phyloP scores from a whole-genome alignment of 768 basidiomycete species.

The Podaxis sp. region DNA sequence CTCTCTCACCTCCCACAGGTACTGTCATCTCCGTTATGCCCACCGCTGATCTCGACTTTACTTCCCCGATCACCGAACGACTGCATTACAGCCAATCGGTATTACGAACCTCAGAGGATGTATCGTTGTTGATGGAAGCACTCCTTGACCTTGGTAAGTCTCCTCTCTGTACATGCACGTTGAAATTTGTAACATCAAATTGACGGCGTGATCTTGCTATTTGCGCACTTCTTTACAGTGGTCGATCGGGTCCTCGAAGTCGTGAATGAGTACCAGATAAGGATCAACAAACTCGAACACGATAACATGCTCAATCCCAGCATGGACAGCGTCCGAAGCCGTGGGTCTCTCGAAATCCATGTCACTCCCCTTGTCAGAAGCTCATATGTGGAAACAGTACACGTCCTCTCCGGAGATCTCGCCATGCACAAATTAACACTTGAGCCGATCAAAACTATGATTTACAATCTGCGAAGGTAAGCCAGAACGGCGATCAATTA shows the following conservation, averaged over 20 bases:
- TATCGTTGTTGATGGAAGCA: constrained; percentile 59
- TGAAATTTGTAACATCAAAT: background rate
- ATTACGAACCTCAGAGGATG: constrained; percentile 58
- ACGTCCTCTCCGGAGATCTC: constrained; percentile 71
- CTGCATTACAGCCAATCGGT: constrained; percentile 57
- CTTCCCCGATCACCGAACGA: constrained; percentile 54
- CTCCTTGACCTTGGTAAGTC: constrained; percentile 50
- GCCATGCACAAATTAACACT: constrained; percentile 70
- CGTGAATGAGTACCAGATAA: constrained; percentile 64
- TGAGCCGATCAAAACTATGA: constrained; percentile 64
- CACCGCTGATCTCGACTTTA: constrained; percentile 42
- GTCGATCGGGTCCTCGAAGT: constrained; percentile 66
- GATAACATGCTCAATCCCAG: constrained; percentile 55
- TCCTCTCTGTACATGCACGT: background rate
- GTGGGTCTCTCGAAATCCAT: constrained; percentile 33
- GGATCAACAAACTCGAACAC: constrained; percentile 56
- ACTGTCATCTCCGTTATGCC: constrained; percentile 61
- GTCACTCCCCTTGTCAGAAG: background rate
- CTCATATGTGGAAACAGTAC: constrained; percentile 38
- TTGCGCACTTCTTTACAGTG: constrained; percentile 31
- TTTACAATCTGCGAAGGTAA: constrained; percentile 54
- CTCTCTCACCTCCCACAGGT: constrained; percentile 25
- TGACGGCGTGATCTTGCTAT: background rate
- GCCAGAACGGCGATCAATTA: background rate
- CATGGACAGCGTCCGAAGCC: constrained; percentile 54